A percentile compares a stretch with the other conserved stretches of the same genome.
Conservation (phyloP, 169 alveolate genomes). For the Eimeria mitis region DNA sequence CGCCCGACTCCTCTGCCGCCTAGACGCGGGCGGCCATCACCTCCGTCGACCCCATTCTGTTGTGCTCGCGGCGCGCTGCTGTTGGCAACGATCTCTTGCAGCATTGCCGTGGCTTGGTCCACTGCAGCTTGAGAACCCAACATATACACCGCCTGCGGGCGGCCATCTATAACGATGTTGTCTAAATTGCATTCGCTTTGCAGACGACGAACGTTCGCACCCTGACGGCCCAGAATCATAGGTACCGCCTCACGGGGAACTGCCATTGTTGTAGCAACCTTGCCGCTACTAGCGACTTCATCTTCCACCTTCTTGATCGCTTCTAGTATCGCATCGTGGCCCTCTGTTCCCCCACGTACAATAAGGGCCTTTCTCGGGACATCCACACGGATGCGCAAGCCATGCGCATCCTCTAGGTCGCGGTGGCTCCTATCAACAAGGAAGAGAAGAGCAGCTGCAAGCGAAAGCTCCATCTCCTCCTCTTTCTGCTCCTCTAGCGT, state of each 20-base stretch:
- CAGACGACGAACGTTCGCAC: slow-evolving; percentile 46
- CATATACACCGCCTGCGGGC: slow-evolving; percentile 59
- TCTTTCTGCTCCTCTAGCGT: slow-evolving; percentile 59
- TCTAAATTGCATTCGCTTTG: slow-evolving; percentile 73
- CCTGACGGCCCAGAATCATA: slow-evolving; percentile 77
- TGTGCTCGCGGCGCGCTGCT: slow-evolving; percentile 41
- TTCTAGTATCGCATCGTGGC: neutral
- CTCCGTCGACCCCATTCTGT: slow-evolving; percentile 20
- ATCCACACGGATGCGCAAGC: slow-evolving; percentile 55
- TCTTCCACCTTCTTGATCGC: slow-evolving; percentile 68
- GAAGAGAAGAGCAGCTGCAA: slow-evolving; percentile 57
- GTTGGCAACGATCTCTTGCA: slow-evolving; percentile 53
- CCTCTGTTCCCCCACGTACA: slow-evolving; percentile 16
- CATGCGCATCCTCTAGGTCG: slow-evolving; percentile 54
- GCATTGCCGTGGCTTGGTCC: slow-evolving; percentile 51
- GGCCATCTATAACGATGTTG: slow-evolving; percentile 66
- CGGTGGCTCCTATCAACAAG: slow-evolving; percentile 27
- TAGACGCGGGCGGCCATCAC: slow-evolving; percentile 42
- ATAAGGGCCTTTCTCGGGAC: slow-evolving; percentile 38
- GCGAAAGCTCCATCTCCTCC: slow-evolving; percentile 57
- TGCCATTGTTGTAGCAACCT: slow-evolving; percentile 7
- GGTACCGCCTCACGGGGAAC: slow-evolving; percentile 77
- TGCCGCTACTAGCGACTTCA: slow-evolving; percentile 54
- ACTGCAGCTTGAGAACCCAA: slow-evolving; percentile 67
- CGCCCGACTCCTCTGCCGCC: slow-evolving; percentile 62